Base-by-base conservation (phyloP, 306 rosid genomes). In the Casuarina cunninghamiana region DNA sequence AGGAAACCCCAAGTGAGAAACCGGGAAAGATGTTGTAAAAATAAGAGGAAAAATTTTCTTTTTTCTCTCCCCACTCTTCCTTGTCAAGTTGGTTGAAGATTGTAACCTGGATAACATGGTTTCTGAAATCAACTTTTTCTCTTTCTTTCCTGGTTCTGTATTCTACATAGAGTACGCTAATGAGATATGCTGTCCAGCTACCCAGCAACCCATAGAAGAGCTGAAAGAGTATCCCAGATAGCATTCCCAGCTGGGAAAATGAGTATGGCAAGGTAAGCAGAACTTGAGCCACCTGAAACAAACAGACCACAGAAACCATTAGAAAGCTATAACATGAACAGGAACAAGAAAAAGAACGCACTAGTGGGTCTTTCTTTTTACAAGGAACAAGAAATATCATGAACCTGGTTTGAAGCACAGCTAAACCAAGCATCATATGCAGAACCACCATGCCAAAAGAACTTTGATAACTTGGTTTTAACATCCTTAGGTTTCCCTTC, bases 391-490 rank as follows among this genome's bases (percentile, higher is more conserved):
- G 17, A 38, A 38, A 51, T 39, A 21, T 8, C 13, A 39, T 50
- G 76, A 39, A 92, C 99, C 97, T 95, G 99, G 84, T 95, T 95
- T 62, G 99, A 95, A 72, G 99, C 97, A 74, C 99, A 95, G 83
- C 97, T 95, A 75, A 95, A 95, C 99, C 99, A 95, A 60, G 99
- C 99, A 82, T 95, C 99, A 83, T 95, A 95, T 68, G 77, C 93
- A 42, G 98, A 95, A 45, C 99, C 99, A 46, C 99, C 99, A 61
- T 95, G 94, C 99, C 99, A 95, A 35, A 95, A 87, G 61, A 95
- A 90, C 42, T 74, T 84, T 55, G 97, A 91, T 38, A 95, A 76
- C 84, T 45, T 87, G 19, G 93, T 76, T 55, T 95, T 93, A 35
- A 88, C 72, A 80, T 72, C 82, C 8, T 83, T 78, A 3, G 89